phyloP scores from a whole-genome alignment of 208 protist genomes.

The Wallacemonas sp. region DNA sequence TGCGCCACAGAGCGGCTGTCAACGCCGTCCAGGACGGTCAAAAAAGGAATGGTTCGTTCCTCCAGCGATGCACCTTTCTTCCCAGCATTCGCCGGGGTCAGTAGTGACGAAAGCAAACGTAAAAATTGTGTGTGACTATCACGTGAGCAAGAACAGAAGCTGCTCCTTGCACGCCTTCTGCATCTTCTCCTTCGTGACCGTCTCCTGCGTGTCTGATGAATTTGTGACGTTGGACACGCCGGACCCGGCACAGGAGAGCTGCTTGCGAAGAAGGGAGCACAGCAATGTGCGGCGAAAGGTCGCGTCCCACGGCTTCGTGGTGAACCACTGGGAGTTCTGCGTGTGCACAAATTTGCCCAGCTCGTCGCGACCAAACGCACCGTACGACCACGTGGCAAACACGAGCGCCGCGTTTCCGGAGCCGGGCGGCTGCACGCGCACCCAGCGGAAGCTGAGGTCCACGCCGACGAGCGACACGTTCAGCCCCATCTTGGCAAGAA shows the following conservation, averaged over 20 bases:
- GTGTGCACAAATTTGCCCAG: conserved; percentile 27
- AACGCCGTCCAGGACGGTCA: no score
- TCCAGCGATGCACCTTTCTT: no score
- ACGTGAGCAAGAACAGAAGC: conserved; percentile 48
- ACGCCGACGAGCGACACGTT: conserved; percentile 42
- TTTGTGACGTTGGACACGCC: conserved; percentile 14
- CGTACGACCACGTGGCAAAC: conserved; percentile 47
- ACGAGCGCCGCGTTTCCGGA: conserved; percentile 17
- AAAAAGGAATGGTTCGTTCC: no score
- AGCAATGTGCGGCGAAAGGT: conserved; percentile 33
- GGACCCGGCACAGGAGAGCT: conserved; percentile 25
- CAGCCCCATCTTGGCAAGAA: conserved; percentile 31
- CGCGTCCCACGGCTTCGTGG: conserved; percentile 28
- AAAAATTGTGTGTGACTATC: no score
- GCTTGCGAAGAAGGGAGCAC: conserved; percentile 40
- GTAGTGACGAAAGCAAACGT: no score
- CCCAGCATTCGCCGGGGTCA: no score
- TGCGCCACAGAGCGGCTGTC: no score
- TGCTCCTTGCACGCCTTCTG: conserved; percentile 42
- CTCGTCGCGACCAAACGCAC: conserved; percentile 27
- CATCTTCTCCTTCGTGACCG: conserved; percentile 9
- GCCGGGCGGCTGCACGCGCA: conserved; percentile 36
- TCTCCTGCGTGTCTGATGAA: no score
- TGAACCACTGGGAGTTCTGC: conserved; percentile 33
- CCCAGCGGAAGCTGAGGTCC: conserved; percentile 41